Percentiles rank a stretch among this genome's conserved stretches.
Evolutionary conservation across 1,284 basidiomycete species (phyloP).

Genomic region (Malassezia brasiliensis): DNA sequence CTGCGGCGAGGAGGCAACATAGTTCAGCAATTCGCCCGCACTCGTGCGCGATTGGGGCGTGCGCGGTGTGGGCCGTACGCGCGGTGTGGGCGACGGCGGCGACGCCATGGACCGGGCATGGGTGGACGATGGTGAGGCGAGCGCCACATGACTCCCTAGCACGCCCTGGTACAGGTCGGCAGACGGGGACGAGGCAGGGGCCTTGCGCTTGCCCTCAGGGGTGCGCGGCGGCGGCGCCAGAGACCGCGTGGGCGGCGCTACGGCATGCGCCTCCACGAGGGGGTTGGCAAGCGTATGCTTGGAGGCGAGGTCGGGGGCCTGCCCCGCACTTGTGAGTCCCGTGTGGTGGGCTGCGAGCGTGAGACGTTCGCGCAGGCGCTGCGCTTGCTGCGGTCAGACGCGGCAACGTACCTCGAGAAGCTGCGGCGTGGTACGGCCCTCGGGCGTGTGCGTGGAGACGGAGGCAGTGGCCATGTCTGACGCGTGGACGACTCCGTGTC

Average conservation of each 20-base stretch:
- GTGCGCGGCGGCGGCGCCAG: background rate
- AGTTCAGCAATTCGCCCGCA: constrained; percentile 3
- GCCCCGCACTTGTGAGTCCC: background rate
- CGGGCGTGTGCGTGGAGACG: background rate
- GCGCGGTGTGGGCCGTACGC: background rate
- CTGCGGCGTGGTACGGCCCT: background rate
- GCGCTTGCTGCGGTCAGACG: constrained; percentile 2
- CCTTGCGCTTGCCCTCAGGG: background rate
- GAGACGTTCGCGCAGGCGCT: constrained; percentile 6
- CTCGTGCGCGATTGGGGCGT: background rate
- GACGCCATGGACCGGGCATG: too few relatives aligned
- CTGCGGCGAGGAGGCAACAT: constrained; percentile 6
- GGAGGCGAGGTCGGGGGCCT: background rate
- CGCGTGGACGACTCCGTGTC: background rate
- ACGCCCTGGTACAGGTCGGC: constrained; percentile 7
- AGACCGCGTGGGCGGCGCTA: background rate
- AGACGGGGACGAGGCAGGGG: background rate
- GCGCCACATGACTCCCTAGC: background rate
- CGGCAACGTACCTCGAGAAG: background rate
- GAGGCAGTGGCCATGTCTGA: background rate
- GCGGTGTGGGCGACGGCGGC: too few relatives aligned
- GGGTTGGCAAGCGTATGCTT: background rate
- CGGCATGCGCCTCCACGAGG: too few relatives aligned
- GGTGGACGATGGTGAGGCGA: background rate
- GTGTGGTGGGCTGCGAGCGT: constrained; percentile 6